Base-by-base conservation (phyloP, 2,329 filamentous ascomycete species). In the Purpureocillium takamizusanense region DNA sequence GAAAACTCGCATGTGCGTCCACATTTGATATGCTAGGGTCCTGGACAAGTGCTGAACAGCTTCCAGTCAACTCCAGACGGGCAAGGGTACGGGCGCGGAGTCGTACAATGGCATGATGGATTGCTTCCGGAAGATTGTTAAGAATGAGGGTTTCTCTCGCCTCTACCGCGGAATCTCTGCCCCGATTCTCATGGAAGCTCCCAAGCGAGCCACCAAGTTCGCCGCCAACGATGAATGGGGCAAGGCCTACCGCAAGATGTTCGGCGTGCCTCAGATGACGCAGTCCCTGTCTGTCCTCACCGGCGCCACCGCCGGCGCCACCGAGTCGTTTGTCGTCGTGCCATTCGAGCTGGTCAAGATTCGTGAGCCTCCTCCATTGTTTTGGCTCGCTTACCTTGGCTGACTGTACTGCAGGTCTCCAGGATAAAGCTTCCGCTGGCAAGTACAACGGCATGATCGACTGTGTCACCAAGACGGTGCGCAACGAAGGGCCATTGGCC, bases 271-370 rank as follows among this genome's bases (percentile, higher is more conserved):
- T 40, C 86, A 95, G 69, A 92, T 94, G 81, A 97, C 76, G 57
- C 92, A 98, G 67, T 77, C 79, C 2, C 78, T 98, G 42, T 94
- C 92, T 17, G 78, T 95, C 48, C 77, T 98, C 37, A 98, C 92
- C 4, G 92, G 92, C 52, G 92, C 92, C 27, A 86, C 88, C 17
- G 92, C 92, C 43, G 92, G 92, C 60, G 92, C 90, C 28, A 97
- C 90, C 42, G 92, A 98, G 67, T 75, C 90, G 37, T 92, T 98
- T 60, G 89, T 97, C 49, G 92, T 98, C 43, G 92, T 98, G 25
- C 92, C 92, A 36, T 98, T 98, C 62, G 92, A 95, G 72, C 78
- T 95, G 42, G 83, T 98, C 74, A 98, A 98, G 78, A 98, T 98
- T 59, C 83, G 92, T 25, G 10, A 25, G 21, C 10, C 5, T 25